A percentile compares a stretch with the other conserved stretches of the same genome.
Evolutionary conservation across 495 filamentous ascomycete species (phyloP).

Genomic region (Daldinia caldariorum): DNA sequence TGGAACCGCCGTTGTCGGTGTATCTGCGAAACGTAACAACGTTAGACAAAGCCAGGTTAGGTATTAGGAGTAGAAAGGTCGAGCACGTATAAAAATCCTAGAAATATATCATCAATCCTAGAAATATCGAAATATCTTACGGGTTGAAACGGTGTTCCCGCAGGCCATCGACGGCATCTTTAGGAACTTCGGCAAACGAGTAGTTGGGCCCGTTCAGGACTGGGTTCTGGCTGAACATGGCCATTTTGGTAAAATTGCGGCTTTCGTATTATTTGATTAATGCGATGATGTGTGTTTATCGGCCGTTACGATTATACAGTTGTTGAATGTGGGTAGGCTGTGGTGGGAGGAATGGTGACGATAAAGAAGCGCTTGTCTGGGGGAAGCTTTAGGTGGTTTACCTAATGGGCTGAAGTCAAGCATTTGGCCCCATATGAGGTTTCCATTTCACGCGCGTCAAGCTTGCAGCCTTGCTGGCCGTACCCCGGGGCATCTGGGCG

Average conservation of each 20-base stretch:
- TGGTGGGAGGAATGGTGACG: constrained; percentile 23
- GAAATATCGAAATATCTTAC: constrained; percentile 60
- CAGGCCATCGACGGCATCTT: constrained; percentile 56
- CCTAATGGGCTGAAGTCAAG: constrained; percentile 31
- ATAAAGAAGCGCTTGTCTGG: constrained; percentile 26
- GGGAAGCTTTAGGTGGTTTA: constrained; percentile 2
- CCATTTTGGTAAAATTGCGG: constrained; percentile 53
- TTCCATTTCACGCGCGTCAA: constrained; percentile 54
- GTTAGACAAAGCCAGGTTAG: constrained; percentile 33
- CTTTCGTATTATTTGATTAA: constrained; percentile 7
- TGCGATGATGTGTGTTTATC: constrained; percentile 6
- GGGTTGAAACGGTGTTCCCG: constrained; percentile 91
- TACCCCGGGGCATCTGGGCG: neutral
- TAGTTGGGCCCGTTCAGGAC: constrained; percentile 69
- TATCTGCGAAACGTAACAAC: constrained; percentile 68
- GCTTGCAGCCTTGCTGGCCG: constrained; percentile 58
- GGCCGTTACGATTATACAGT: neutral
- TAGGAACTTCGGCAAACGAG: constrained; percentile 64
- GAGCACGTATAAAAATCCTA: constrained; percentile 4
- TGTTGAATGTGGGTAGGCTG: constrained; percentile 4
- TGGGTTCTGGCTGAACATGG: constrained; percentile 71
- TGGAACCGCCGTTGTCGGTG: constrained; percentile 97
- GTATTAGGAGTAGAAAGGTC: neutral
- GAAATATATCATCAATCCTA: constrained; percentile 2
- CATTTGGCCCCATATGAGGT: constrained; percentile 37